phyloP scores from a whole-genome alignment of 441 rosid genomes.

The Populus hybrid region DNA sequence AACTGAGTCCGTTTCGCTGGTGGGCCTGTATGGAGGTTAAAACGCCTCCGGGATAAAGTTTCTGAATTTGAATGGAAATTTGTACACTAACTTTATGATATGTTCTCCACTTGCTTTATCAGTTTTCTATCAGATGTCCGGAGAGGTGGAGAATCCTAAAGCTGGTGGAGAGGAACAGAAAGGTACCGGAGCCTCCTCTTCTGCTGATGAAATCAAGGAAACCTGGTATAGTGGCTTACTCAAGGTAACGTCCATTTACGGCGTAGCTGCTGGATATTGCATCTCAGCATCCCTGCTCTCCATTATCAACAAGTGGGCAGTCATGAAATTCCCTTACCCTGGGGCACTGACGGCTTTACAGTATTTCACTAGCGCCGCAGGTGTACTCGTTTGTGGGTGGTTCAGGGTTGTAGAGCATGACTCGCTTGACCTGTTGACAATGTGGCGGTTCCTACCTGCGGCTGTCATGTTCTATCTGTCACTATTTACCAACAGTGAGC shows the following conservation, averaged over 20 bases:
- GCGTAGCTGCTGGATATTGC: conserved; percentile 89
- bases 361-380: conserved; percentile 54
- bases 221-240: conserved; percentile 48
- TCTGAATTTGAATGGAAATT: not conserved
- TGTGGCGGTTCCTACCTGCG: conserved; percentile 95
- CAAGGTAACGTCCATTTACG: conserved; percentile 68
- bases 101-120: not conserved
- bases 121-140: conserved; percentile 16
- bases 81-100: not conserved
- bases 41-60: too few relatives aligned
- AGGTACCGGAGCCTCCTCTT: conserved; percentile 20
- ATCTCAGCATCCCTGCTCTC: conserved; percentile 90
- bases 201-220: conserved; percentile 20
- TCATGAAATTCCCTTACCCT: conserved; percentile 94
- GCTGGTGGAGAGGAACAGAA: conserved; percentile 21
- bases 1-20: too few relatives aligned
- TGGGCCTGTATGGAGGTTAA: not conserved
- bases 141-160: conserved; percentile 42
- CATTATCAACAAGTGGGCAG: conserved; percentile 95
- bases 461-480: conserved; percentile 90
- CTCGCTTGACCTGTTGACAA: conserved; percentile 60
- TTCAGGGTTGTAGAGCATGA: conserved; percentile 49
- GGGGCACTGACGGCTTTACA: conserved; percentile 86
- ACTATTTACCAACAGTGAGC: conserved; percentile 94
- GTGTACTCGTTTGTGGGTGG: conserved; percentile 35